Percentiles rank a stretch among this genome's conserved stretches.
These are phyloP conservation scores for Epichloe coenophiala DNA, from an alignment of 2,329 filamentous ascomycete genomes.

Conservation along the genomic window DNA sequence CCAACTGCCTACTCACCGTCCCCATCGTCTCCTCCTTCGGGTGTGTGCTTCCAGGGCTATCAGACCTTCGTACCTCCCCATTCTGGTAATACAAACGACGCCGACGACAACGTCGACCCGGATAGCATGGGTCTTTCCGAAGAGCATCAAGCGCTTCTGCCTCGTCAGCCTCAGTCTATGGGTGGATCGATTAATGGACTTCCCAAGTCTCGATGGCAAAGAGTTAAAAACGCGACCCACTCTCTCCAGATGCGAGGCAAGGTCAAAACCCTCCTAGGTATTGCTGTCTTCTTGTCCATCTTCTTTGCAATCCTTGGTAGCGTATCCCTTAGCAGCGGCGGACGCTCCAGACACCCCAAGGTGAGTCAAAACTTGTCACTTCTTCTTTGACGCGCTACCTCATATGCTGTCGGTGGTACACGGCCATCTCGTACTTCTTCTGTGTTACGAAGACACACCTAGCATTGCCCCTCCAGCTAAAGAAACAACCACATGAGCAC, in stretches of 20 bases:
- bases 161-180: conserved; percentile 33
- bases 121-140: conserved; percentile 27
- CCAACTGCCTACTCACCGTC: conserved; percentile 39
- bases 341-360: conserved; percentile 12
- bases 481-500: too few species aligned
- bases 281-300: conserved; percentile 21
- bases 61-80: conserved; percentile 25
- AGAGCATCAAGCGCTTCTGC: conserved; percentile 30
- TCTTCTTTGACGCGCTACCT: too few species aligned
- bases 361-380: conserved; percentile 13
- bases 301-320: conserved; percentile 10
- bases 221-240: conserved; percentile 12
- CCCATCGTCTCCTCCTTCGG: conserved; percentile 18
- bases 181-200: conserved; percentile 16
- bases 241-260: conserved; percentile 13
- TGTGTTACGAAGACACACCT: not conserved
- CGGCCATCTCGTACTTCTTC: too few species aligned
- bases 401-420: too few species aligned
- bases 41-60: conserved; percentile 20
- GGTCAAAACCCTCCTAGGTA: conserved; percentile 17
- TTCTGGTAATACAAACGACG: not conserved
- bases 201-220: conserved; percentile 15
- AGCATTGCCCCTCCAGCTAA: not conserved
- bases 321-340: conserved; percentile 10
- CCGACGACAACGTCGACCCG: conserved; percentile 3